Evolutionary conservation across 192 early-diverging fungal species (phyloP), one percentile per base, ranked within the genome.

Genomic region (Podila verticillata): DNA sequence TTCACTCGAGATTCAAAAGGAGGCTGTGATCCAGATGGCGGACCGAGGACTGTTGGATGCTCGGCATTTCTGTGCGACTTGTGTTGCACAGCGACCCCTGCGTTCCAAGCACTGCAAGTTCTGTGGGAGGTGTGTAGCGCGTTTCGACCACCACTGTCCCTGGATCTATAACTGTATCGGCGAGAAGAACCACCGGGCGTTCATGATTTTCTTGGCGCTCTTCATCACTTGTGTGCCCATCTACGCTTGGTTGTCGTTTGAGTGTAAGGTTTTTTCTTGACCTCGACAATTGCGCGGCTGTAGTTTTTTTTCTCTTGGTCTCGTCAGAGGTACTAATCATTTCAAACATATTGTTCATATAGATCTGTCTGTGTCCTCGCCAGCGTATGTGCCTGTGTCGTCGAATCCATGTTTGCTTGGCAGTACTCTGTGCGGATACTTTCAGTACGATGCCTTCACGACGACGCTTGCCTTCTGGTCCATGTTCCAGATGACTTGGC

Each of bases 121-220:
- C 59, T 98, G 97, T 72, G 89, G 97, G 79, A 89, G 95, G 62
- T 99, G 98, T 81, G 96, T 99, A 3, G 91, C 95, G 26, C 89
- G 89, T 47, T 98, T 98, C 85, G 97, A 98, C 75, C 96, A 98
- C 72, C 96, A 98, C 72, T 98, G 98, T 65, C 98, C 96, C 22
- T 99, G 96, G 97, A 97, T 95, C 32, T 92, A 90, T 84, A 99
- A 97, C 85, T 97, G 96, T 77, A 92, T 97, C 72, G 97, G 97
- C 2, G 86, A 91, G 19, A 82, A 84, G 61, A 99, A 99, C 74
- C 97, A 99, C 74, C 87, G 92, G 10, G 74, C 89, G 29, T 99
- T 99, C 78, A 89, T 99, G 81, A 31, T 92, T 3, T 99, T 96
- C 84, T 82, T 93, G 32, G 51, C 85, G 4, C 79, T 91, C 30